Evolutionary conservation across 805 yeast species (phyloP), one percentile per base, ranked within the genome.

Genomic region (Pichia sporocuriosa): DNA sequence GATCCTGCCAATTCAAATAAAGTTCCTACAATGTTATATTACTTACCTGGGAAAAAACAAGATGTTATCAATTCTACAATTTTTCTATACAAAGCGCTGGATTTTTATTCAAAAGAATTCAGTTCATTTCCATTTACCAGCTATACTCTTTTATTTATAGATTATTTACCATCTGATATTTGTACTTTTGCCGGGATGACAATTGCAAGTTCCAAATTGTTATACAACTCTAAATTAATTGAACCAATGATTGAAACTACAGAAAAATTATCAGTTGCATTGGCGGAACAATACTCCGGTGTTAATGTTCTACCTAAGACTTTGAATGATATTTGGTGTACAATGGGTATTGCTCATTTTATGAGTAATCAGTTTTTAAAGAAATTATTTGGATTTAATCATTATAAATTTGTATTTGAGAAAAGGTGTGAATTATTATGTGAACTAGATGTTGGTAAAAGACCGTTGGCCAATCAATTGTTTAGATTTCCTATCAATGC

Each of bases 281-380:
- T 93, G 17, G 83, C 97, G 0, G 73, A 77, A 4, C 98, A 93
- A 59, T 93, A 97, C 95, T 76, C 94, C 0, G 96, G 97, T 15
- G 81, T 93, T 27, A 86, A 85, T 57, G 86, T 93, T 16, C 81
- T 87, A 3, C 96, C 97, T 0, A 73, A 72, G 40, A 72, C 79
- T 1, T 73, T 79, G 57, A 77, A 84, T 51, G 96, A 93, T 59
- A 50, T 85, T 6, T 93, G 99, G 98, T 75, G 90, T 48, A 82
- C 89, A 2, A 63, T 84, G 23, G 98, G 97, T 3, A 78, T 93
- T 45, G 73, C 95, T 0, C 74, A 78, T 27, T 90, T 72, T 58
- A 90, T 93, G 95, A 74, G 90, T 0, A 66, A 75, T 22, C 82
- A 80, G 51, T 84, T 85, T 52, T 62, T 82, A 23, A 74, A 73